Conservation (phyloP, 2,329 filamentous ascomycete species). For the Thyridium curvatum region DNA sequence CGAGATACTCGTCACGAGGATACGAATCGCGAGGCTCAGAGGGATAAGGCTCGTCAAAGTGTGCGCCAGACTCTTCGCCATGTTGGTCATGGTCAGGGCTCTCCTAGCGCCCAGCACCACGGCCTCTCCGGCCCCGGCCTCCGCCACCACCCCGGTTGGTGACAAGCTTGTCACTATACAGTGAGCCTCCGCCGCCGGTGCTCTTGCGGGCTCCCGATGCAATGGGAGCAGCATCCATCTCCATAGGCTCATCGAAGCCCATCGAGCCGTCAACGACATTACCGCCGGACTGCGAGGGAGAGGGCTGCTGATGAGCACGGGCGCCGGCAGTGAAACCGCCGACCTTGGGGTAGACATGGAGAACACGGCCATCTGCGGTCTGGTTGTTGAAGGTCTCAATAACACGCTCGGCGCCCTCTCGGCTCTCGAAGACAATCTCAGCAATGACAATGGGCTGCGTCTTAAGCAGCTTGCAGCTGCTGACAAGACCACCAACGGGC, state of each 20-base stretch:
- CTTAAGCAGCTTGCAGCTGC: constrained; percentile 62
- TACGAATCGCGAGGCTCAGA: too few species aligned
- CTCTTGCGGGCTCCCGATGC: background rate
- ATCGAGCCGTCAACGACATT: constrained; percentile 46
- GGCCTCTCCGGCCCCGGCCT: constrained; percentile 2
- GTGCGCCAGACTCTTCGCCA: too few species aligned
- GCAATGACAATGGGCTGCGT: constrained; percentile 66
- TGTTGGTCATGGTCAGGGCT: too few species aligned
- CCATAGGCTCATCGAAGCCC: constrained; percentile 46
- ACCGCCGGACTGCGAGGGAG: constrained; percentile 24
- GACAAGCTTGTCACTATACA: constrained; percentile 44
- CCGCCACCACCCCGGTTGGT: constrained; percentile 1
- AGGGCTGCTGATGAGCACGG: constrained; percentile 17
- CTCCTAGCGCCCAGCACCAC: constrained; percentile 1
- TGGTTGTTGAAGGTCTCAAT: constrained; percentile 74
- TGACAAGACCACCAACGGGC: constrained; percentile 63
- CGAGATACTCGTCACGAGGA: too few species aligned
- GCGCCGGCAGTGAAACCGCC: constrained; percentile 29
- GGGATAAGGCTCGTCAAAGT: too few species aligned
- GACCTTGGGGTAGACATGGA: constrained; percentile 66
- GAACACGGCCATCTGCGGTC: constrained; percentile 68
- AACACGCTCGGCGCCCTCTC: constrained; percentile 66
- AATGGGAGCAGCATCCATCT: constrained; percentile 20
- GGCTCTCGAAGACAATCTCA: constrained; percentile 68
- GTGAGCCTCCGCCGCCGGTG: constrained; percentile 18